These are phyloP conservation scores for Cladosporium sp. DNA, from an alignment of 2,329 filamentous ascomycete species.

Conservation along the genomic window DNA sequence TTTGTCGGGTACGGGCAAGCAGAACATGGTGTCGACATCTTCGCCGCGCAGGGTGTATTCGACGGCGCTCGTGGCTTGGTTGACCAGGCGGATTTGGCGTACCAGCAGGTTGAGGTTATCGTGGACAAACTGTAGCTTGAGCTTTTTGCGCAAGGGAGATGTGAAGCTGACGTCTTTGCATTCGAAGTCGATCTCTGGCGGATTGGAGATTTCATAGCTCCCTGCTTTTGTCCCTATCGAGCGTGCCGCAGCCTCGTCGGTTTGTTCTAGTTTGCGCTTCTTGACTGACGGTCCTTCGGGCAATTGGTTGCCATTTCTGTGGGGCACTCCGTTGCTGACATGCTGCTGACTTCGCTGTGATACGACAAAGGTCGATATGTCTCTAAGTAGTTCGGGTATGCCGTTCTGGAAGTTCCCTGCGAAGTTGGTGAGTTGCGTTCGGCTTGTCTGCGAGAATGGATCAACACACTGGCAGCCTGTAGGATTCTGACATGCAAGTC, in stretches of 20 bases:
- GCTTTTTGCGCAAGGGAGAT: slow-evolving; percentile 58
- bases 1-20: slow-evolving; percentile 59
- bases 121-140: slow-evolving; percentile 51
- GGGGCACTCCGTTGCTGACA: neutral
- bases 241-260: slow-evolving; percentile 11
- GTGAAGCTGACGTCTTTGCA: slow-evolving; percentile 55
- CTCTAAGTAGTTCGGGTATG: slow-evolving; percentile 5
- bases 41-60: slow-evolving; percentile 44
- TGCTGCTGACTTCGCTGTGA: neutral
- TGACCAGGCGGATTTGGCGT: slow-evolving; percentile 23
- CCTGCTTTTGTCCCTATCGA: slow-evolving; percentile 3
- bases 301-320: neutral
- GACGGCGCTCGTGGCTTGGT: slow-evolving; percentile 21
- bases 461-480: neutral
- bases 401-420: neutral
- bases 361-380: neutral
- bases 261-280: slow-evolving; percentile 46
- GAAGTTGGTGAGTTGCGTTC: neutral
- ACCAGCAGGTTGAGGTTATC: slow-evolving; percentile 22
- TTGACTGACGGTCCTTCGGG: slow-evolving; percentile 35
- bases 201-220: slow-evolving; percentile 25
- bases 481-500: neutral
- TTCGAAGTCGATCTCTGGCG: slow-evolving; percentile 33
- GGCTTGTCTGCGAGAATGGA: neutral
- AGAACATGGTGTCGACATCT: slow-evolving; percentile 53